Base-by-base conservation (phyloP, 2,329 filamentous ascomycete genomes). In the Aspergillus sp. region DNA sequence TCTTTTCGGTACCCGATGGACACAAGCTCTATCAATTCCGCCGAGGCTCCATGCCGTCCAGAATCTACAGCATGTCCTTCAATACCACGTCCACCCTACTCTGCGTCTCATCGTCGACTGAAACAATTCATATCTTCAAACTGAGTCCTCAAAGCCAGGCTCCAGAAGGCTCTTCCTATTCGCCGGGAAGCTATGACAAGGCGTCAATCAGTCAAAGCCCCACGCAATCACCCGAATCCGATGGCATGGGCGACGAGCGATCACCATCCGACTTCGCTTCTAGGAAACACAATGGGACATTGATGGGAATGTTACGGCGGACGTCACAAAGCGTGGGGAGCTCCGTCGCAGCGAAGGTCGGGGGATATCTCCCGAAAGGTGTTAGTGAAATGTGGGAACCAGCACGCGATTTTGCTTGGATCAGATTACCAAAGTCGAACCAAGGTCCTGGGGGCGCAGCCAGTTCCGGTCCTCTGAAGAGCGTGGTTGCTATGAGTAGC, bases 341-440 rank as follows among this genome's bases (percentile, higher is more conserved):
- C 53, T 87, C 86, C 20, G 85, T 98, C 50, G 91, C 88, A 15
- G 88, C 88, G 4, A 89, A 89, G 6, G 85, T 96, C 27, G 90
- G 90, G 4, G 90, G 88, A 0, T 98, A 98, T 65, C 75, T 98
- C 2, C 93, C 93, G 0, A 87, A 87, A 61, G 91, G 90, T 1
- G 90, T 98, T 4, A 91, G 91, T 1, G 91, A 97, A 69, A 96
- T 97, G 79, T 97, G 90, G 90, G 93, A 98, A 61, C 93, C 93
- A 0, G 76, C 86, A 50, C 82, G 93, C 47, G 93, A 98, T 68
- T 98, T 98, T 71, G 93, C 93, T 1, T 97, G 88, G 77, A 90
- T 97, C 62, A 95, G 93, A 66, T 81, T 98, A 43, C 91, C 91
- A 12, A 88, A 86, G 62, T 48, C 68, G 35, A 60, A 73, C 59